phyloP scores from a whole-genome alignment of 228 moss, liverwort and hornwort genomes.

The Sphagnum magellanicum region DNA sequence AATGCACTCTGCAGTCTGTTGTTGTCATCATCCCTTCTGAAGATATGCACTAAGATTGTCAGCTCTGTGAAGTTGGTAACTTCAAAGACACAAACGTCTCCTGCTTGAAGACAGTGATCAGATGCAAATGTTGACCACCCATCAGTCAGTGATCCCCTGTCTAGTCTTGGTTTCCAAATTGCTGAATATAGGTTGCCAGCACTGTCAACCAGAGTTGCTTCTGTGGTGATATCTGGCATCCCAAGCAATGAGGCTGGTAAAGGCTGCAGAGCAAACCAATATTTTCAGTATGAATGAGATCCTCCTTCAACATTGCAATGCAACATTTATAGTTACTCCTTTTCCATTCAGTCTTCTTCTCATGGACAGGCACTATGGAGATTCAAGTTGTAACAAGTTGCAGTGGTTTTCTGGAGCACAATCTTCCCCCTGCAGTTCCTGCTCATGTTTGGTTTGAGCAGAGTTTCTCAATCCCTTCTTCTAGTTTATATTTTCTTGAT shows the following conservation, averaged over 20 bases:
- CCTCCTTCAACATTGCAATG: no score
- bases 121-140: conserved; percentile 5
- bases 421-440: no score
- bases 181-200: background rate
- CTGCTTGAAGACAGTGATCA: conserved; percentile 1
- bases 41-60: conserved; percentile 2
- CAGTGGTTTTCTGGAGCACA: no score
- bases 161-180: background rate
- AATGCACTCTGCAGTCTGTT: background rate
- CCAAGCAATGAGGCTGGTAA: background rate
- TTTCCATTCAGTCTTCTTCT: no score
- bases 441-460: no score
- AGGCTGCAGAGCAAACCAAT: conserved; percentile 3
- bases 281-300: no score
- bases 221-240: background rate
- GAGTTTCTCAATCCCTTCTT: no score
- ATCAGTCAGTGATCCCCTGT: background rate
- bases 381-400: no score
- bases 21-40: background rate
- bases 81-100: conserved; percentile 9
- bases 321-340: no score
- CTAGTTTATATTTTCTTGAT: no score
- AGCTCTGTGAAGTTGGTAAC: background rate
- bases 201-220: background rate
- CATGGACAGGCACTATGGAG: no score